Base-by-base conservation (phyloP, 1,139 yeast species). In the Geotrichum europaeum region DNA sequence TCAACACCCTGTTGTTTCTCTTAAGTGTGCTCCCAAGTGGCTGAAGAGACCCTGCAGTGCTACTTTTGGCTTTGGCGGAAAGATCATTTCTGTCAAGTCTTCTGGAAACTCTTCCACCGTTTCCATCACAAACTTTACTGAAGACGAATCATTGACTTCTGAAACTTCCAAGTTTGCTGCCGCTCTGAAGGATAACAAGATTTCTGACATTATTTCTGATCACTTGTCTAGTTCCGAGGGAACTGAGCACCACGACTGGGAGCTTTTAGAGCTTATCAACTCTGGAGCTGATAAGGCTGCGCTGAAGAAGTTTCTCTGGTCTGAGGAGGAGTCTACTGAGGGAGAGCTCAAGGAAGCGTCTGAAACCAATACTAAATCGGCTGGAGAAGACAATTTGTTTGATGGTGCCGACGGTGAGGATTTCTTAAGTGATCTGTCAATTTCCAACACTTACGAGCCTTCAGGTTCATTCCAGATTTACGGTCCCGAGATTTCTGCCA, bases 61-160 rank as follows among this genome's bases (percentile, higher is more conserved):
- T 10, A 79, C 85, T 4, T 95, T 95, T 78, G 99, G 97, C 0
- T 94, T 91, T 76, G 99, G 99, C 60, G 96, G 97, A 52, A 90
- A 89, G 75, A 74, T 94, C 55, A 96, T 88, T 7, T 73, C 80
- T 10, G 84, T 89, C 36, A 72, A 75, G 52, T 77, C 78, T 45
- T 75, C 75, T 47, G 69, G 66, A 28, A 80, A 79, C 51, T 73
- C 79, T 40, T 62, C 64, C 4, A 70, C 77, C 15, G 79, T 90
- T 20, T 72, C 74, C 18, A 79, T 90, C 60, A 72, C 79, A 45
- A 84, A 82, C 66, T 79, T 84, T 61, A 74, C 76, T 20, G 75
- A 78, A 22, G 81, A 80, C 51, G 70, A 69, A 51, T 64, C 70
- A 4, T 63, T 73, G 49, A 69, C 67, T 49, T 72, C 70, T 12